phyloP scores from a whole-genome alignment of 78 protist genomes.

The Abeoforma whisleri region DNA sequence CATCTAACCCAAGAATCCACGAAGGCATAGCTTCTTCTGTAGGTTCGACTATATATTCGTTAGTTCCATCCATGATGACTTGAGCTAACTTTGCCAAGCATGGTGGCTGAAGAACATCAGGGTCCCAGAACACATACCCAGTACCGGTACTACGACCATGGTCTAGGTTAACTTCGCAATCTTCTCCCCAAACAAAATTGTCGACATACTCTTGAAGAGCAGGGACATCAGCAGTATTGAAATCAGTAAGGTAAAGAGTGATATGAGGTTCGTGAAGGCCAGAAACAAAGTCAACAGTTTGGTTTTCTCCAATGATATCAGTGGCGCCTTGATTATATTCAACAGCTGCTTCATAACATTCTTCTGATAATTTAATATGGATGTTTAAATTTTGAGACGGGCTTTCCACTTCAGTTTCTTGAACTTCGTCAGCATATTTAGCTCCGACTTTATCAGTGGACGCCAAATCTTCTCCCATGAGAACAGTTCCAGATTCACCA shows the following conservation, averaged over 20 bases:
- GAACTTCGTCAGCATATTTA: no score
- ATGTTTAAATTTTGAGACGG: constrained; percentile 1
- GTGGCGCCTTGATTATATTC: constrained; percentile 11
- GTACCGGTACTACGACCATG: constrained; percentile 10
- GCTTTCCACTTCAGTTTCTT: no score
- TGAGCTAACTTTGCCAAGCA: constrained; percentile 24
- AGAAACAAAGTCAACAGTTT: constrained; percentile 20
- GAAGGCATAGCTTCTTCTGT: neutral
- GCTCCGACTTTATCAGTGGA: constrained; percentile 3
- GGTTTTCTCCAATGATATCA: neutral
- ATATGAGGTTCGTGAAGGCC: constrained; percentile 15
- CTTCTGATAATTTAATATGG: constrained; percentile 3
- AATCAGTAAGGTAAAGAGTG: constrained; percentile 15
- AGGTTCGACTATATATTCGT: constrained; percentile 6
- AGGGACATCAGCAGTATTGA: neutral
- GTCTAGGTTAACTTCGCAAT: neutral
- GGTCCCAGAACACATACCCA: constrained; percentile 28
- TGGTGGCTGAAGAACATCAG: neutral
- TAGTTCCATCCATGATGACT: neutral
- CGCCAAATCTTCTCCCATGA: constrained; percentile 2
- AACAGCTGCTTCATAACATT: neutral
- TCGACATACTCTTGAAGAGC: neutral
- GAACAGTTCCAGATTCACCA: constrained; percentile 15
- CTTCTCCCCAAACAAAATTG: constrained; percentile 31
- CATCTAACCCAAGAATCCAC: constrained; percentile 8